A percentile compares a stretch with the other conserved stretches of the same genome.
phyloP scores from a whole-genome alignment of 2,329 filamentous ascomycete species.

The Amauroascus niger region DNA sequence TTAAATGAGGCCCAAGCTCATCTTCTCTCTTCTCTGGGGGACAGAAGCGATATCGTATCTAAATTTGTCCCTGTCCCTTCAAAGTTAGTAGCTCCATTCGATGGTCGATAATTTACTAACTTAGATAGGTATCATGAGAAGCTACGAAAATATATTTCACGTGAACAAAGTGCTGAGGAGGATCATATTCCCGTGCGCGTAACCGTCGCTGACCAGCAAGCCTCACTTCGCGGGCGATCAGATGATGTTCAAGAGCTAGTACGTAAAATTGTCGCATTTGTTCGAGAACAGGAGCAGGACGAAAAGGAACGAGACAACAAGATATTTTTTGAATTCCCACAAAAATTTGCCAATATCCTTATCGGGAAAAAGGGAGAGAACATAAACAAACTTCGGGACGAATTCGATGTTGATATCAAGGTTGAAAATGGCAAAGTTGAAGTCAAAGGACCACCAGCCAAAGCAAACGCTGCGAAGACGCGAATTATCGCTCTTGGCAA shows the following conservation, averaged over 20 bases:
- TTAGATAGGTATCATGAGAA: conserved; percentile 51
- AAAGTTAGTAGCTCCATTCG: conserved; percentile 32
- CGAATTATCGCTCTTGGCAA: conserved; percentile 72
- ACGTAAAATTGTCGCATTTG: conserved; percentile 64
- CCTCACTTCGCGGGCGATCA: conserved; percentile 68
- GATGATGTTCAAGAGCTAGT: conserved; percentile 62
- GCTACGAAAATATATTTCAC: conserved; percentile 49
- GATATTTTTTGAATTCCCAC: conserved; percentile 80
- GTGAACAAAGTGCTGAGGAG: conserved; percentile 45
- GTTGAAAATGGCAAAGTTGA: conserved; percentile 90
- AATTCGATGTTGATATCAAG: conserved; percentile 69
- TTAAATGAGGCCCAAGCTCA: conserved; percentile 51
- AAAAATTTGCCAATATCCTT: conserved; percentile 84
- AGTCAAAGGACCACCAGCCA: conserved; percentile 89
- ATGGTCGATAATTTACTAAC: conserved; percentile 6
- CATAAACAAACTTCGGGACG: conserved; percentile 58
- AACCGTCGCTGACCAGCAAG: conserved; percentile 42
- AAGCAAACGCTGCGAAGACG: conserved; percentile 75
- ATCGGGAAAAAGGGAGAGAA: conserved; percentile 59
- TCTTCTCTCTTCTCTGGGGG: conserved; percentile 45
- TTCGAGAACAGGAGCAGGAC: conserved; percentile 80
- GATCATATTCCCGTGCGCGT: conserved; percentile 50
- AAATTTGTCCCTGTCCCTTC: conserved; percentile 46
- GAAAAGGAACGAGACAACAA: conserved; percentile 89
- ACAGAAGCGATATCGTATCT: conserved; percentile 47